These are phyloP conservation scores for Puccinia horiana DNA, from an alignment of 1,284 basidiomycete genomes.

Conservation along the genomic window DNA sequence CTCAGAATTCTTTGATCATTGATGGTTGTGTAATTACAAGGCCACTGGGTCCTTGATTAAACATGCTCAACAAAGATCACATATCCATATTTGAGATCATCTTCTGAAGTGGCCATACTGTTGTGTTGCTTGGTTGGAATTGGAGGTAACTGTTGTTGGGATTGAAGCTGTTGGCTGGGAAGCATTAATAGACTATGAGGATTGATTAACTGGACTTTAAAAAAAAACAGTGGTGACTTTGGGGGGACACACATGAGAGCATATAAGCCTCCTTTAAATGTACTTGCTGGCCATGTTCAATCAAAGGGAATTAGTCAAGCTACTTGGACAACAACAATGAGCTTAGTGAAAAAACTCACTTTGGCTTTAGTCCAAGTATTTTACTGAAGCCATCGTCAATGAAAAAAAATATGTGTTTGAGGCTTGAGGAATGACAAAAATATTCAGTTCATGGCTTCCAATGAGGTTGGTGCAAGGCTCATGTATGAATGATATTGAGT, in stretches of 20 bases:
- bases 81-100: too few species aligned
- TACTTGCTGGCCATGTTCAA: neutral
- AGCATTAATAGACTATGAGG: too few species aligned
- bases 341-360: neutral
- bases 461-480: too few species aligned
- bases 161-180: too few species aligned
- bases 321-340: too few species aligned
- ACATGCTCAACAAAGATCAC: too few species aligned
- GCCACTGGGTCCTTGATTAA: neutral
- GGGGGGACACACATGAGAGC: neutral
- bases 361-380: constrained; percentile 2
- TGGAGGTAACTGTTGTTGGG: too few species aligned
- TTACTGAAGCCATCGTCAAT: neutral
- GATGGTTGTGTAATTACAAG: neutral
- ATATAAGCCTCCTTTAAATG: neutral
- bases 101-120: too few species aligned
- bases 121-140: too few species aligned
- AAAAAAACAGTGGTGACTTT: constrained; percentile 5
- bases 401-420: neutral
- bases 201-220: too few species aligned
- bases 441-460: neutral
- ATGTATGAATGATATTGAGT: too few species aligned
- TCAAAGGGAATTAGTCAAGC: neutral
- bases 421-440: neutral
- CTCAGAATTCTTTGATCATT: neutral